These are phyloP conservation scores for Botryotinia narcissicola DNA, from an alignment of 2,329 filamentous ascomycete genomes.

Conservation along the genomic window DNA sequence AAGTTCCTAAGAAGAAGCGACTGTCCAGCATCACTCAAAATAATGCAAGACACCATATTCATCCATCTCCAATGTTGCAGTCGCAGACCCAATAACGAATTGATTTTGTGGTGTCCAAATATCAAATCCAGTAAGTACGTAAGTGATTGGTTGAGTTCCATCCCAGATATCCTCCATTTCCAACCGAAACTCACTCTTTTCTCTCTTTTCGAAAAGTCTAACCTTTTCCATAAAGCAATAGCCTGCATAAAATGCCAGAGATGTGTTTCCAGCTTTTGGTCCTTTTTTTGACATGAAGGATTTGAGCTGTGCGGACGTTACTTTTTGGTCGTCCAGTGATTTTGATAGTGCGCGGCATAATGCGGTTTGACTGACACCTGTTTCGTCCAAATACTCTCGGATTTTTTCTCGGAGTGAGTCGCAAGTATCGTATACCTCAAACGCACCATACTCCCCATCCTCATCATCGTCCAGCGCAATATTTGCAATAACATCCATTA, in stretches of 20 bases:
- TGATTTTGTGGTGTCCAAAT: not conserved
- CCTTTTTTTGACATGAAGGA: conserved; percentile 52
- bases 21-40: not conserved
- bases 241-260: conserved; percentile 49
- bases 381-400: conserved; percentile 46
- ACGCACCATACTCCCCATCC: conserved; percentile 46
- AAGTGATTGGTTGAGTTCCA: not conserved
- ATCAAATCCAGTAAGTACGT: not conserved
- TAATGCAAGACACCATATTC: not conserved
- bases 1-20: not conserved
- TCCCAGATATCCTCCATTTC: conserved; percentile 47
- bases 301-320: conserved; percentile 47
- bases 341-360: conserved; percentile 51
- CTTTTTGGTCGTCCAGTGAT: conserved; percentile 41
- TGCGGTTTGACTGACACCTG: conserved; percentile 49
- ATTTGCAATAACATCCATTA: conserved; percentile 41
- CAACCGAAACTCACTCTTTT: conserved; percentile 49
- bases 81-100: no score
- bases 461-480: conserved; percentile 49
- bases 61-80: not conserved
- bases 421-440: conserved; percentile 56
- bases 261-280: conserved; percentile 47
- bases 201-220: conserved; percentile 49
- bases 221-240: conserved; percentile 61
- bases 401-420: conserved; percentile 58